phyloP scores from a whole-genome alignment of 352 stramenopile species.

The Pythium aphanidermatum region DNA sequence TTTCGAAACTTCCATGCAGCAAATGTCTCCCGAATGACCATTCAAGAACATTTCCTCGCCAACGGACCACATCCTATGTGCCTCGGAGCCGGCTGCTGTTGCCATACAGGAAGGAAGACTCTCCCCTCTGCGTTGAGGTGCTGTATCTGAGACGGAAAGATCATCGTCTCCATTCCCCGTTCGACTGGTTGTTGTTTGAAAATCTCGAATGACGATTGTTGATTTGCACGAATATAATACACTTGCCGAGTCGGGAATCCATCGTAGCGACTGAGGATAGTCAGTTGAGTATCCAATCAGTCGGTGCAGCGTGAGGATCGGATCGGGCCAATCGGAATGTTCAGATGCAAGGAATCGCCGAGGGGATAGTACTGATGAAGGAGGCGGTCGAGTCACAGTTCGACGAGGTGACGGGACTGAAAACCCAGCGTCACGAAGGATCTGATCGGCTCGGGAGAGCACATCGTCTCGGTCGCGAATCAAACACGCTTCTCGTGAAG shows the following conservation, averaged over 20 bases:
- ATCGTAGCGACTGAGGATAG: slow-evolving; percentile 39
- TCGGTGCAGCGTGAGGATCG: slow-evolving; percentile 48
- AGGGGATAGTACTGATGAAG: not conserved
- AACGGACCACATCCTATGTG: slow-evolving; percentile 6
- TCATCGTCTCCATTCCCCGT: not conserved
- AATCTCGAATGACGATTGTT: slow-evolving; percentile 54
- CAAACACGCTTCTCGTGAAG: slow-evolving; percentile 14
- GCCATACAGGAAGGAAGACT: too few species aligned
- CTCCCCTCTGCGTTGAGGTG: too few species aligned
- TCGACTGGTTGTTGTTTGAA: not conserved
- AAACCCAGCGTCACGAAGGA: slow-evolving; percentile 23
- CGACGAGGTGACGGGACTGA: slow-evolving; percentile 13
- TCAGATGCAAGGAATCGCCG: slow-evolving; percentile 11
- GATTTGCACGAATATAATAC: slow-evolving; percentile 62
- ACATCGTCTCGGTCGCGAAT: slow-evolving; percentile 22
- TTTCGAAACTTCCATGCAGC: slow-evolving; percentile 31
- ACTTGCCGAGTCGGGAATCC: slow-evolving; percentile 33
- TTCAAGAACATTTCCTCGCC: slow-evolving; percentile 20
- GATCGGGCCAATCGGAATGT: slow-evolving; percentile 50
- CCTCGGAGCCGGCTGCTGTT: too few species aligned
- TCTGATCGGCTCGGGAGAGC: slow-evolving; percentile 20
- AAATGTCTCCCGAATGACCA: slow-evolving; percentile 19
- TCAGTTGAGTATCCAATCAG: slow-evolving; percentile 59
- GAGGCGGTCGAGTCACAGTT: not conserved
- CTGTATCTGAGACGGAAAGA: not conserved